phyloP scores from a whole-genome alignment of 2,329 filamentous ascomycete species.

The Davidsoniella eucalypti region DNA sequence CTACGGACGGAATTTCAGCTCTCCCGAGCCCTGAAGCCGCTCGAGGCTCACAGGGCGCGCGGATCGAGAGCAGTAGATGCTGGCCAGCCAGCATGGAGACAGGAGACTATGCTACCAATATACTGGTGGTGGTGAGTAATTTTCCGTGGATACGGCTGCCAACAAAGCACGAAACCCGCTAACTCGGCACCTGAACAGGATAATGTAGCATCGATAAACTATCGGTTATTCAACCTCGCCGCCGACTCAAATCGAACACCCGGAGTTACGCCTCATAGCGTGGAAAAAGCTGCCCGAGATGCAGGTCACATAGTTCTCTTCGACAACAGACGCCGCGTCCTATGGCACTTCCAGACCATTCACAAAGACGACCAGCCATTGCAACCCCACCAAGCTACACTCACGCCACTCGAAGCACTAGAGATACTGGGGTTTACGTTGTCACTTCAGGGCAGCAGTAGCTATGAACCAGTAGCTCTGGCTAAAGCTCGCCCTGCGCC shows the following conservation, averaged over 20 bases:
- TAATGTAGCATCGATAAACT: slow-evolving; percentile 38
- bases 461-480: slow-evolving; percentile 8
- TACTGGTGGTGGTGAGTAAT: slow-evolving; percentile 36
- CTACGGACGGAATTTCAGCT: background rate
- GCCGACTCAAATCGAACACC: slow-evolving; percentile 28
- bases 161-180: background rate
- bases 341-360: slow-evolving; percentile 38
- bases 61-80: slow-evolving; percentile 1
- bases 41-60: slow-evolving; percentile 11
- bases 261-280: slow-evolving; percentile 29
- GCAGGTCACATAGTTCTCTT: slow-evolving; percentile 37
- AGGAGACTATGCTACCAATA: slow-evolving; percentile 47
- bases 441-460: background rate
- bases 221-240: slow-evolving; percentile 36
- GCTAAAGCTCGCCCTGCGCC: slow-evolving; percentile 4
- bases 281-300: slow-evolving; percentile 33
- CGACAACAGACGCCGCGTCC: slow-evolving; percentile 30
- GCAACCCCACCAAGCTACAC: slow-evolving; percentile 3
- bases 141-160: background rate
- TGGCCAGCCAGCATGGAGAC: slow-evolving; percentile 37
- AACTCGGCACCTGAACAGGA: slow-evolving; percentile 23
- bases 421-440: slow-evolving; percentile 4
- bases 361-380: slow-evolving; percentile 23
- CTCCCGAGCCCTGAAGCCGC: slow-evolving; percentile 8
- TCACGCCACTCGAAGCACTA: slow-evolving; percentile 6